These are phyloP conservation scores for Helianthus annuus DNA, from an alignment of 129 eudicot genomes.

Conservation along the genomic window HanXRQr2.0-SUNRISE NC_035444.2:93406557-93407056, in stretches of 20 bases:
- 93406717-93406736: neutral
- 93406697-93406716: neutral
- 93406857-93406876: constrained; percentile 5
- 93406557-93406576: too few relatives aligned
- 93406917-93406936: constrained; percentile 70
- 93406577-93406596: too few relatives aligned
- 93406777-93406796: neutral
- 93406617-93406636: neutral
- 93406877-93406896: constrained; percentile 33
- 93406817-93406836: constrained; percentile 14
- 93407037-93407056: neutral
- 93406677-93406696: constrained; percentile 22
- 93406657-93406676: neutral
- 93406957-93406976: constrained; percentile 85
- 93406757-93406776: neutral
- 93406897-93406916: constrained; percentile 62
- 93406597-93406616: too few relatives aligned
- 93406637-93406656: neutral
- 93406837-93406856: constrained; percentile 17
- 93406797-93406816: neutral
- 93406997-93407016: neutral
- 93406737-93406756: constrained; percentile 16
- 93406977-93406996: constrained; percentile 62
- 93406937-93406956: constrained; percentile 81
- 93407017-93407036: neutral